Base-by-base conservation (phyloP, 2,329 filamentous ascomycete genomes). In the Fusarium sp. region DNA sequence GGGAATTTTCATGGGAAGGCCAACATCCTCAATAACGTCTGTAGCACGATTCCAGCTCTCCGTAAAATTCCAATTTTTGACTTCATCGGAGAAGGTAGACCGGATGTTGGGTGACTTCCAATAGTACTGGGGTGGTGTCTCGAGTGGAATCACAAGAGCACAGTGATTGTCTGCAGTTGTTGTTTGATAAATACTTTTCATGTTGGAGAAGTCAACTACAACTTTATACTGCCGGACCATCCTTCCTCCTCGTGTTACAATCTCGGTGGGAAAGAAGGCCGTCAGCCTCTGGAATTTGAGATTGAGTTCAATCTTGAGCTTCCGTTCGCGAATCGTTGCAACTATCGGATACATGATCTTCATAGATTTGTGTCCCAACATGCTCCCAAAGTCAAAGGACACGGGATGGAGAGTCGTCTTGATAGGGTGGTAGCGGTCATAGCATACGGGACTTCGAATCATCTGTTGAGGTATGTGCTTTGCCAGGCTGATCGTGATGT, bases 311-410 rank as follows among this genome's bases (percentile, higher is more conserved):
- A 81, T 35, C 17, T 64, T 73, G 7, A 80, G 27, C 3, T 44
- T 61, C 20, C 48, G 45, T 32, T 68, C 62, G 3, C 56, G 56
- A 7, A 45, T 10, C 5, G 56, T 50, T 3, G 56, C 23, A 6
- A 40, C 35, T n/a, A 77, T 33, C 2, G 71, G 68, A 52, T 84
- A 84, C 83, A 92, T 86, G 10, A 82, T 77, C 74, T 89, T 85
- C 83, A 94, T 88, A 0, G 81, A 80, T 4, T 78, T 79, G 6
- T 85, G 82, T 2, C 82, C 78, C 2, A 84, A 70, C 78, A 88
- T 82, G 40, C 88, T 80, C 0, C 92, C 91, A 68, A 94, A 90
- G 19, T 88, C 83, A 3, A 94, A 72, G 0, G 78, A 79, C 2
- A 75, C 70, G 4, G 85, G 80, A 2, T 76, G 71, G 3, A 88